Conservation (phyloP, 805 yeast species). For the Candida boleticola region DNA sequence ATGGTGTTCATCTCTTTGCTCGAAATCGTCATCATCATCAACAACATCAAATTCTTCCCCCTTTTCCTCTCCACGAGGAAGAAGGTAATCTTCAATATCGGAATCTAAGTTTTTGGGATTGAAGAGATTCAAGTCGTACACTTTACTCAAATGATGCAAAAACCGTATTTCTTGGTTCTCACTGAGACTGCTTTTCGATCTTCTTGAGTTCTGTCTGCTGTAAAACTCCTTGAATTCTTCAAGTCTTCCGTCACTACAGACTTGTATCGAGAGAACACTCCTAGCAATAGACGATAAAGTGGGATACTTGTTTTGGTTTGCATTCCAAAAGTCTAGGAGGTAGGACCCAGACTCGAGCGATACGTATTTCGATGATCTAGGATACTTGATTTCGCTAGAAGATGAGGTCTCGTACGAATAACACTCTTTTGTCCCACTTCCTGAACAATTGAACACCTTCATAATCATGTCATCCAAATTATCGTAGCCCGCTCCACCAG, state of each 20-base stretch:
- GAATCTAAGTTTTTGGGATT: slow-evolving; percentile 14
- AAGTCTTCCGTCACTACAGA: slow-evolving; percentile 14
- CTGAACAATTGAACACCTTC: slow-evolving; percentile 25
- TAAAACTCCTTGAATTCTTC: slow-evolving; percentile 13
- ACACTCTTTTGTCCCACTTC: slow-evolving; percentile 24
- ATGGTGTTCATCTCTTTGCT: no score
- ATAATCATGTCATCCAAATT: slow-evolving; percentile 22
- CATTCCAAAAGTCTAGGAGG: slow-evolving; percentile 19
- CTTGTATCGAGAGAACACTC: slow-evolving; percentile 16
- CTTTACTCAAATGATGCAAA: slow-evolving; percentile 14
- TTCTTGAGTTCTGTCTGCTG: background rate
- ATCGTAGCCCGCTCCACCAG: background rate
- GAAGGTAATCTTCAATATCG: slow-evolving; percentile 16
- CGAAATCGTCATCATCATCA: no score
- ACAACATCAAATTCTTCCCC: no score
- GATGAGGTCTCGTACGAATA: slow-evolving; percentile 23
- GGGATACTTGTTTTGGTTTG: slow-evolving; percentile 14
- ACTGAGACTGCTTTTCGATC: background rate
- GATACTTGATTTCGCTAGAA: slow-evolving; percentile 12
- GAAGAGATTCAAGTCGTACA: slow-evolving; percentile 14
- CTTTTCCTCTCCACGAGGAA: background rate
- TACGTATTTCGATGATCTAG: slow-evolving; percentile 8
- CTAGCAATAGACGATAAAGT: slow-evolving; percentile 13
- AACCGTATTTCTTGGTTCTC: slow-evolving; percentile 15
- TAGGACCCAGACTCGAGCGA: slow-evolving; percentile 15